Base-by-base conservation (phyloP, 108 stramenopile genomes). In the Phaeodactylum tricornutum region DNA sequence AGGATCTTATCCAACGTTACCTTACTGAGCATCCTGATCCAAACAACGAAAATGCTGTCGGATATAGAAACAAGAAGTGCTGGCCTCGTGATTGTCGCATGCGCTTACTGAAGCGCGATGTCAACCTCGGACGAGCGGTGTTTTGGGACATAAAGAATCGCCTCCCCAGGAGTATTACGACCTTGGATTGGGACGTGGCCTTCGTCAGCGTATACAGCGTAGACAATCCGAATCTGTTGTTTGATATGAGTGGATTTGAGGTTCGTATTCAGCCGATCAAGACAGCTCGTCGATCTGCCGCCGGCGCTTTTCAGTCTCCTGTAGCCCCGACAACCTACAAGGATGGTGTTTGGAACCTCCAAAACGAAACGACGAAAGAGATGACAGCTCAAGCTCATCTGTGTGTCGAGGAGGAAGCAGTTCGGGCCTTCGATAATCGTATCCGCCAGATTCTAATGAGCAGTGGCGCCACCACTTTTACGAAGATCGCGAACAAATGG, bases 401-500 rank as follows among this genome's bases (percentile, higher is more conserved):
- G 5, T 73, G 92, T 51, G 96, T 99, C 17, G 94, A 93, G 61
- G 94, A 96, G 50, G 81, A 77, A 41, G 85, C 93, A 7, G 81
- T 96, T 24, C 74, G 79, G 50, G 77, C 81, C 23, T 99, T 99
- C 57, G 96, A 99, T 67, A 99, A 99, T 66, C 77, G 98, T 21
- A 92, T 99, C 56, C 84, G 98, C 46, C 95, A 99, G 71, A 80
- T 99, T 49, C 70, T 99, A 36, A 95, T 99, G 98, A 95, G 93
- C 46, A 93, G 93, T 56, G 98, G 95, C 29, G 88, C 90, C 26
- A 96, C 98, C 15, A 99, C 98, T 9, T 99, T 99, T 66, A 97
- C 96, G 15, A 99, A 99, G 73, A 95, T 99, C 57, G 96, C 96
- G n/a, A 99, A 99, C 72, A 99, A 99, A 67, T 98, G 97, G 97